Conservation (phyloP, 495 filamentous ascomycete genomes). For the Pseudevernia furfuracea region DNA sequence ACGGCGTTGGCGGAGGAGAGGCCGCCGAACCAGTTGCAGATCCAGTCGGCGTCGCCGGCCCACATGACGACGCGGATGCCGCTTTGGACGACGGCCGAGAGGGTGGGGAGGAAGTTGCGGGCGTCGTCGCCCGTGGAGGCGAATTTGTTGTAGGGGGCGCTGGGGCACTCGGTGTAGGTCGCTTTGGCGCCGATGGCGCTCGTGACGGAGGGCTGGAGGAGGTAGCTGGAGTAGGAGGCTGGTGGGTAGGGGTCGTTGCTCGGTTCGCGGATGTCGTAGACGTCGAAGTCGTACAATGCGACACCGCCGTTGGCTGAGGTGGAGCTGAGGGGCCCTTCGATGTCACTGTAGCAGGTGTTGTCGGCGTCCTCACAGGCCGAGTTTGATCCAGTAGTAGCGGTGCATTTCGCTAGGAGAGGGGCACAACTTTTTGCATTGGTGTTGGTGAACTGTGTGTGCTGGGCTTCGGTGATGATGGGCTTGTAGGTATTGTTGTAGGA, state of each 20-base stretch:
- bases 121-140: conserved; percentile 40
- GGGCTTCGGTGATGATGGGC: conserved; percentile 39
- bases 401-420: conserved; percentile 36
- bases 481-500: conserved; percentile 47
- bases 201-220: conserved; percentile 34
- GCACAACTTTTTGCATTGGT: conserved; percentile 38
- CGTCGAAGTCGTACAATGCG: conserved; percentile 38
- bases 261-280: conserved; percentile 45
- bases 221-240: conserved; percentile 40
- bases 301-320: conserved; percentile 37
- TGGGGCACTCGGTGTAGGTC: conserved; percentile 41
- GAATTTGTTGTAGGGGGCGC: conserved; percentile 38
- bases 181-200: conserved; percentile 46
- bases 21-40: conserved; percentile 49
- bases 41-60: conserved; percentile 52
- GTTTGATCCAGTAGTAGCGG: conserved; percentile 29
- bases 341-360: conserved; percentile 36
- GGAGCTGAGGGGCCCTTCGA: conserved; percentile 36
- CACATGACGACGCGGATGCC: conserved; percentile 45
- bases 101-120: conserved; percentile 41
- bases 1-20: conserved; percentile 40
- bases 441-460: conserved; percentile 34
- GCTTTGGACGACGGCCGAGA: conserved; percentile 41
- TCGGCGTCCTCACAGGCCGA: conserved; percentile 38
- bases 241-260: conserved; percentile 43